Percentiles rank a stretch among this genome's conserved stretches.
Evolutionary conservation across 2,329 filamentous ascomycete species (phyloP).

Genomic region (Arthroderma sp.): DNA sequence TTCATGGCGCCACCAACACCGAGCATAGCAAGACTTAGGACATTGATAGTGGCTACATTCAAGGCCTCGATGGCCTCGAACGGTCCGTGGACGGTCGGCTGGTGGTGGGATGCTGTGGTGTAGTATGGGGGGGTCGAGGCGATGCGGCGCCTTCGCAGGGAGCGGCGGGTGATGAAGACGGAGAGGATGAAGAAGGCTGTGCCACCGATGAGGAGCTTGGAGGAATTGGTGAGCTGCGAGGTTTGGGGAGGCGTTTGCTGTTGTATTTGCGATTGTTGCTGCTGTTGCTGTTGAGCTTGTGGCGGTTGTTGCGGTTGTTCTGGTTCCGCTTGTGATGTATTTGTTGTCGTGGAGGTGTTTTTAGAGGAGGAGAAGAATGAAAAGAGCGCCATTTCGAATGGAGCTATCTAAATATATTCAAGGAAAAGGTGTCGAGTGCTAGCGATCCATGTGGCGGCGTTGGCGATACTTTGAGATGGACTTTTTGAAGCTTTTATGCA

Average conservation of each 20-base stretch:
- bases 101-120: constrained; percentile 34
- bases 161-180: constrained; percentile 55
- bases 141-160: constrained; percentile 50
- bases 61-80: constrained; percentile 72
- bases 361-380: too few species aligned
- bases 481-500: too few species aligned
- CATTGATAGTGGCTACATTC: constrained; percentile 76
- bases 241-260: constrained; percentile 3
- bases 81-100: constrained; percentile 44
- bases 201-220: constrained; percentile 56
- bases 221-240: constrained; percentile 18
- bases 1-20: constrained; percentile 59
- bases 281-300: constrained; percentile 3
- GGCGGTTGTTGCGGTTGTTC: background rate
- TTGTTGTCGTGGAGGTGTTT: background rate
- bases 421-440: too few species aligned
- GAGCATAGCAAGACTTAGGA: constrained; percentile 62
- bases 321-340: background rate
- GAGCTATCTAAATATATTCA: too few species aligned
- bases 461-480: too few species aligned
- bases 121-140: constrained; percentile 59
- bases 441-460: too few species aligned
- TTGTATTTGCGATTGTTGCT: constrained; percentile 6
- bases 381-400: too few species aligned
- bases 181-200: constrained; percentile 63